A percentile compares a stretch with the other conserved stretches of the same genome.
Evolutionary conservation across 2,329 filamentous ascomycete species (phyloP).

Genomic region (Colletotrichum sp.): DNA sequence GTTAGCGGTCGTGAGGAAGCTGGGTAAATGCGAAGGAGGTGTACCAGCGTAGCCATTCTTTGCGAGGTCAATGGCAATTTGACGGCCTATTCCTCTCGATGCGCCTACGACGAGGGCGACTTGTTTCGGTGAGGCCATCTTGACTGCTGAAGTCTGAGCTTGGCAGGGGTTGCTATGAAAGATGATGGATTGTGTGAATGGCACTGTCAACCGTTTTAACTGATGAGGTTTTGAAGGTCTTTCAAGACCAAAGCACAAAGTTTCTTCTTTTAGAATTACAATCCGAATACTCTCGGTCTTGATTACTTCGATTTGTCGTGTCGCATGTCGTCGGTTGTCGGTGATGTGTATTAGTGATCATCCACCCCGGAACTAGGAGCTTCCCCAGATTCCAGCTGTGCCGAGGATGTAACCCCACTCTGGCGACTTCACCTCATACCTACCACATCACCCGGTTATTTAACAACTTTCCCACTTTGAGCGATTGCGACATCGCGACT

Average conservation of each 20-base stretch:
- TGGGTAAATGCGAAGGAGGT: neutral
- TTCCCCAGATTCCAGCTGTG: conserved; percentile 6
- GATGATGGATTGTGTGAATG: neutral
- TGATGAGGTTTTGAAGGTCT: neutral
- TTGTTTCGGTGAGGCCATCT: conserved; percentile 13
- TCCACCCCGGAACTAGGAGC: neutral
- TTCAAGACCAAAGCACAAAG: neutral
- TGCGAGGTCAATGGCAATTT: conserved; percentile 80
- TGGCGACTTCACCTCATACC: neutral
- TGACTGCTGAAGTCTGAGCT: neutral
- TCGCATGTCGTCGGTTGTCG: neutral
- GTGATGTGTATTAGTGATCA: conserved; percentile 13
- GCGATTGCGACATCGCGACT: neutral
- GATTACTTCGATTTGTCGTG: neutral
- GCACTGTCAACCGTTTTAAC: neutral
- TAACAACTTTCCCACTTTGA: neutral
- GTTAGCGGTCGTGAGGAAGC: neutral
- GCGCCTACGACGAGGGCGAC: conserved; percentile 78
- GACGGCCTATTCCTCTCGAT: conserved; percentile 80
- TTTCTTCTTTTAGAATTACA: neutral
- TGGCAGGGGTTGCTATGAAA: neutral
- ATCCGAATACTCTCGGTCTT: neutral
- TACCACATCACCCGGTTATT: neutral
- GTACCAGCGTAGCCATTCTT: conserved; percentile 72
- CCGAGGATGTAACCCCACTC: conserved; percentile 15